A percentile compares a stretch with the other conserved stretches of the same genome.
These are phyloP conservation scores for Colletotrichum sp. DNA, from an alignment of 2,329 filamentous ascomycete species.

Conservation along the genomic window DNA sequence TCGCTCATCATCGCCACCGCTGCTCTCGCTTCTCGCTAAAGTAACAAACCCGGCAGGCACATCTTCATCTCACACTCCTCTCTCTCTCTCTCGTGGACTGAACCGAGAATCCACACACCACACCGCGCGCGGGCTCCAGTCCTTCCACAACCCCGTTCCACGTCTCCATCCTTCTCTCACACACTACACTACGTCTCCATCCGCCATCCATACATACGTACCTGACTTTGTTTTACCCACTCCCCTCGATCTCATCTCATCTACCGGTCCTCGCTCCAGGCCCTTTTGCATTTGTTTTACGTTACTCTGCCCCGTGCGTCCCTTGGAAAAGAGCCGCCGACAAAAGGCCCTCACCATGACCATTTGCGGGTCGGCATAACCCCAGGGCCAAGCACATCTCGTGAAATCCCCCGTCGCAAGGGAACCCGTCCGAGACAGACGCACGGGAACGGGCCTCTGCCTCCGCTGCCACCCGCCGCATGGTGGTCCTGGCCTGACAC, in stretches of 20 bases:
- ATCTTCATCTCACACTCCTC: neutral
- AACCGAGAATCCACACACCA: neutral
- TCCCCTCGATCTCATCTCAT: conserved; percentile 20
- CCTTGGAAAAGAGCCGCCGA: conserved; percentile 21
- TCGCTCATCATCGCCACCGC: conserved; percentile 3
- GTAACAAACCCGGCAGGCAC: neutral
- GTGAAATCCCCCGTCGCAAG: conserved; percentile 16
- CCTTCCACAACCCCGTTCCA: neutral
- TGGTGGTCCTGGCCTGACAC: conserved; percentile 21
- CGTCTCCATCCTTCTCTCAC: neutral
- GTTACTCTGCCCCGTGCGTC: conserved; percentile 21
- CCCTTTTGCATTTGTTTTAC: conserved; percentile 20
- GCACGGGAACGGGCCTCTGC: conserved; percentile 21
- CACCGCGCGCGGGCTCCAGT: neutral
- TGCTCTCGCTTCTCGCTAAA: conserved; percentile 8
- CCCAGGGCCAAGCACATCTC: conserved; percentile 21
- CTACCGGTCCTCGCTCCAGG: conserved; percentile 15
- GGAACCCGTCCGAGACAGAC: conserved; percentile 20
- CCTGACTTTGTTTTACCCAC: conserved; percentile 10
- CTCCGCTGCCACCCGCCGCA: conserved; percentile 18
- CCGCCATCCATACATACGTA: neutral
- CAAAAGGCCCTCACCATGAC: conserved; percentile 23
- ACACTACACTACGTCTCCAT: conserved; percentile 1
- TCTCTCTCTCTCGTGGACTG: neutral
- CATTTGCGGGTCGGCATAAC: conserved; percentile 22